Base-by-base conservation (phyloP, 805 yeast genomes). In the Wickerhamiella allomyrinae region DNA sequence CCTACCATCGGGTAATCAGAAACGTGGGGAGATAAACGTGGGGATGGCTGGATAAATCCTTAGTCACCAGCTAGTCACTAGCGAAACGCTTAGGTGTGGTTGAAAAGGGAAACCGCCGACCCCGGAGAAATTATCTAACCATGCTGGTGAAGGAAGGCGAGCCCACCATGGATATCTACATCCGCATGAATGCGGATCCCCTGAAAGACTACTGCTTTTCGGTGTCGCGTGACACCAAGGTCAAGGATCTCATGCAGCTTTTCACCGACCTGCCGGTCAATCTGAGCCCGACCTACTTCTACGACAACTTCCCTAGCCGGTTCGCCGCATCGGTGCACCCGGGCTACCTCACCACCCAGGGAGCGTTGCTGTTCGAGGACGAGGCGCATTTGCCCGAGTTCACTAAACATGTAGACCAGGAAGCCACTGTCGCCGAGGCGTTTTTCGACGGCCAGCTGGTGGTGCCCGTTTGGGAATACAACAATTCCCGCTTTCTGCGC, bases 361-460 rank as follows among this genome's bases (percentile, higher is more conserved):
- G 96, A 19, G 79, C 81, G 17, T 51, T 91, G 40, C 62, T 91
- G 42, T 86, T 79, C 60, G 72, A 71, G 43, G 67, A 67, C 44
- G 69, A 76, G 23, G 77, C 89, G 17, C 69, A 65, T 46, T 56
- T 63, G n/a, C 54, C 61, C 11, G 58, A 70, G 55, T 69, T 67
- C 58, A 56, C 69, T 38, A 66, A 63, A 43, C 55, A 56, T 6
- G 61, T 69, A n/a, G 64, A 69, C 43, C 62, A 68, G 37, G 76
- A 74, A 47, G 70, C 66, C 22, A 50, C 63, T 27, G 66, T 86
- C 43, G 61, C 68, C 41, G 78, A 79, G 23, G 72, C 72, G 40
- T 69, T 74, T 41, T 79, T 93, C 84, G 95, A 95, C 14, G 95
- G 95, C 29, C 96, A 89, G 66, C 71, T 91, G 59, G 66, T 91